Evolutionary conservation across 176 grass and related monocot species (phyloP).

Genomic region (Zea mays): DNA sequence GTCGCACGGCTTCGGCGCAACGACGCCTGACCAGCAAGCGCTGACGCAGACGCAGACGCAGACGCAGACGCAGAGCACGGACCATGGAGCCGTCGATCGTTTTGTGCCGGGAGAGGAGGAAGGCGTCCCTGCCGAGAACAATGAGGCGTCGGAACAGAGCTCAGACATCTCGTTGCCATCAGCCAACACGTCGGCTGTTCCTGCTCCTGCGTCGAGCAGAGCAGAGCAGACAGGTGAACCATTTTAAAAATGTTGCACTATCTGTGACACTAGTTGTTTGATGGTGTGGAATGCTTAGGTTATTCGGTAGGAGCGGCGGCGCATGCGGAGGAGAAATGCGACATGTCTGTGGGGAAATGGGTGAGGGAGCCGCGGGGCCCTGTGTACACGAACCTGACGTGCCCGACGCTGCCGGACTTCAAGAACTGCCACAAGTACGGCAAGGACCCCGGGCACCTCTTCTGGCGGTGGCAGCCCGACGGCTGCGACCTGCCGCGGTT

Average conservation of each 20-base stretch:
- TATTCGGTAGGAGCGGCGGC: neutral
- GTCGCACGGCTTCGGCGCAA: neutral
- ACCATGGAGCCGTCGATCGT: neutral
- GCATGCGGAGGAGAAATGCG: slow-evolving; percentile 39
- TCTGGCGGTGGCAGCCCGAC: slow-evolving; percentile 70
- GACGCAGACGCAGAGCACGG: slow-evolving; percentile 8
- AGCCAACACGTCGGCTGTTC: neutral
- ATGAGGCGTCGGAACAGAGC: slow-evolving; percentile 2
- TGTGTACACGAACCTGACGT: slow-evolving; percentile 58
- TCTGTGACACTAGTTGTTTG: too few relatives aligned
- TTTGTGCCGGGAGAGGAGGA: neutral
- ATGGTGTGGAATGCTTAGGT: too few relatives aligned
- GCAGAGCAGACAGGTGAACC: neutral
- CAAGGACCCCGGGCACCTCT: slow-evolving; percentile 54
- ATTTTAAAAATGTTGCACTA: too few relatives aligned
- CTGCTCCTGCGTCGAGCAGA: neutral
- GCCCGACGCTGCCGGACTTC: slow-evolving; percentile 49
- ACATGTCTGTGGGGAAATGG: slow-evolving; percentile 61
- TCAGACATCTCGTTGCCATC: slow-evolving; percentile 31
- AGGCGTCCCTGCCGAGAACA: neutral
- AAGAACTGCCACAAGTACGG: slow-evolving; percentile 81
- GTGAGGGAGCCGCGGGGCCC: slow-evolving; percentile 50
- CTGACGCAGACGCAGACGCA: neutral
- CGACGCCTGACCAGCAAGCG: neutral
- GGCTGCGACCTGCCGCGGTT: slow-evolving; percentile 58